Evolutionary conservation across 768 basidiomycete species (phyloP).

Genomic region (Suillus tomentosus): DNA sequence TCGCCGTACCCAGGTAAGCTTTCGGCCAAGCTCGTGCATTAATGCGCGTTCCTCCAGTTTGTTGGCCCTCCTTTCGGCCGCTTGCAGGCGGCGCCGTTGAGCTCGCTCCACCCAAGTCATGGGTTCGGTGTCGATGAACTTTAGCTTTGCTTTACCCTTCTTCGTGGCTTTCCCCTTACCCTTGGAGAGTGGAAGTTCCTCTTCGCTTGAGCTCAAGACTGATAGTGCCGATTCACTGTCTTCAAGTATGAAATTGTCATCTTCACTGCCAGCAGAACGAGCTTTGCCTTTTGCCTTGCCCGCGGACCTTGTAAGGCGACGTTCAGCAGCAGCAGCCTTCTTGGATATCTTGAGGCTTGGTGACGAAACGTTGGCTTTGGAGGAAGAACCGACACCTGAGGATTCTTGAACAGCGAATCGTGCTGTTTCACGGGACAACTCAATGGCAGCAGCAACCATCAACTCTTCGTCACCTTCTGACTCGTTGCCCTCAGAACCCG

Average conservation of each 20-base stretch:
- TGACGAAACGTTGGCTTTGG: slow-evolving; percentile 15
- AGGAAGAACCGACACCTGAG: slow-evolving; percentile 34
- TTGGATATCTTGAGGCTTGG: slow-evolving; percentile 40
- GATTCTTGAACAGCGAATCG: slow-evolving; percentile 30
- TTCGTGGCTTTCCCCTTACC: slow-evolving; percentile 36
- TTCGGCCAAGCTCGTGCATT: slow-evolving; percentile 64
- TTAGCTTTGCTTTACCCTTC: slow-evolving; percentile 24
- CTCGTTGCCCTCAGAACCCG: slow-evolving; percentile 36
- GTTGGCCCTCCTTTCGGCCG: slow-evolving; percentile 29
- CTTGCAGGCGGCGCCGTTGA: slow-evolving; percentile 20
- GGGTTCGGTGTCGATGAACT: slow-evolving; percentile 10
- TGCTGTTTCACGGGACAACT: slow-evolving; percentile 49
- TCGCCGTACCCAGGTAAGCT: slow-evolving; percentile 64
- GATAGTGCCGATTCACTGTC: slow-evolving; percentile 18
- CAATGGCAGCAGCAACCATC: slow-evolving; percentile 60
- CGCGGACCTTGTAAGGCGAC: slow-evolving; percentile 36
- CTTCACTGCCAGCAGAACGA: slow-evolving; percentile 14
- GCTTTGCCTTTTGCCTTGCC: slow-evolving; percentile 23
- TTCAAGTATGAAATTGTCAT: slow-evolving; percentile 14
- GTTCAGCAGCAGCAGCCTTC: slow-evolving; percentile 55
- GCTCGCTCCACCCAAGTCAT: slow-evolving; percentile 16
- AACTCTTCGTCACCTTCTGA: slow-evolving; percentile 32
- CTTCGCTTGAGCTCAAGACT: slow-evolving; percentile 16
- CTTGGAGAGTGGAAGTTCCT: slow-evolving; percentile 26
- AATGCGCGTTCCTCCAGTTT: slow-evolving; percentile 53